Evolutionary conservation across 805 yeast species (phyloP), one percentile per base, ranked within the genome.

Genomic region (Suhomyces emberorum): DNA sequence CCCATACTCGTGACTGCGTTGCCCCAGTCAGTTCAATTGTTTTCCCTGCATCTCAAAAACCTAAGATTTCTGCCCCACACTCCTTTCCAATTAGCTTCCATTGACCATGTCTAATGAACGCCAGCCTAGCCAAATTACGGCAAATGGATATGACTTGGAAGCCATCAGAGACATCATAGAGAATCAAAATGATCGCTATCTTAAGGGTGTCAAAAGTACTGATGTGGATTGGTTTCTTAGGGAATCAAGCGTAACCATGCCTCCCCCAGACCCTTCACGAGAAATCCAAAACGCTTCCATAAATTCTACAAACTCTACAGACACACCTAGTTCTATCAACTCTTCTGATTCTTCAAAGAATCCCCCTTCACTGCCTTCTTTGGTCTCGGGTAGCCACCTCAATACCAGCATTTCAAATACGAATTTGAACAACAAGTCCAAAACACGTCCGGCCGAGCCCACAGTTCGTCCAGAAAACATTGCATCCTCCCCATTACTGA

Each of bases 141-240:
- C 22, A 20, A 20, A 20, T 20, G 22, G 34, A 29, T 41, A 50
- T 27, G 51, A 54, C 40, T 39, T 56, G 26, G 50, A 46, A 2
- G 48, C 47, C 16, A 46, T 57, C 22, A 41, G 53, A 24, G 51
- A 45, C 21, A 43, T 57, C 7, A 43, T 56, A 14, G 60, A 55
- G 24, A 46, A 52, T 20, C 52, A 52, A 25, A 45, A 44, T 7
- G 44, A 38, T 31, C 34, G 35, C 9, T 48, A 47, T 23, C 36
- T 49, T 14, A 46, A 48, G 12, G 72, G 69, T 4, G 64, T 71
- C 21, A 55, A 61, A 21, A 64, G 61, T 35, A 56, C 57, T 16
- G 78, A 74, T 39, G 69, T 75, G 15, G 76, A 72, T 47, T 75
- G 80, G 80, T 65, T 75, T 38, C 56, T 75, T 15, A 56, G 78